Evolutionary conservation across 2,329 filamentous ascomycete genomes (phyloP), one percentile per base, ranked within the genome.

Genomic region (Mycosphaerella sp.): DNA sequence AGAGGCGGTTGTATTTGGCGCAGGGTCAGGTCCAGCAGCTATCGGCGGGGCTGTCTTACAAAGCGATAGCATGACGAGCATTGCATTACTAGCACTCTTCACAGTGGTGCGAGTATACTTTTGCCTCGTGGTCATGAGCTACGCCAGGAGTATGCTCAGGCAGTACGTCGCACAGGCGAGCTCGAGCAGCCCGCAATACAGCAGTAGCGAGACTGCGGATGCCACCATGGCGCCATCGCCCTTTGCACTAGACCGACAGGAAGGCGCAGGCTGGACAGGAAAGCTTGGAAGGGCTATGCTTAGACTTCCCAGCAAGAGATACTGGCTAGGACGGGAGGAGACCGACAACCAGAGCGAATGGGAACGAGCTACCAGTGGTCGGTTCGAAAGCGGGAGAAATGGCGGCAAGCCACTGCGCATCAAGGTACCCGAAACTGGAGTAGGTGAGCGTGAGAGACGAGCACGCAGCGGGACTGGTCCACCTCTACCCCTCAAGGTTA

Each of bases 71-170:
- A 78, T 87, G 64, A 85, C 88, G 58, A 92, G 87, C 72, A 86
- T 96, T 69, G 76, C 85, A 9, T 78, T 95, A 51, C 87, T 95
- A 57, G 79, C 80, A 32, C 72, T 79, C 1, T 80, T 95, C 59
- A 95, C 86, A 73, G 75, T 85, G 10, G 76, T 95, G 40, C 80
- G 91, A 31, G 70, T 90, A 31, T 96, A 96, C 74, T 91, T 95
- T 64, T 82, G 87, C 62, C 75, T 95, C 38, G 80, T 96, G 51
- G 83, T 95, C 69, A 83, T 95, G 72, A 83, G 88, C 6, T 93
- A 87, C 69, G 89, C 91, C 3, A 82, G 89, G 59, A 81, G 85
- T 67, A 85, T 88, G 11, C 73, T 96, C 47, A 80, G 87, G 55
- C 83, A 84, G 62, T 82, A 88, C 68, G 78, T 86, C 47, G 73